Conservation (phyloP, 352 stramenopile species). For the Globisporangium radiosum region DNA sequence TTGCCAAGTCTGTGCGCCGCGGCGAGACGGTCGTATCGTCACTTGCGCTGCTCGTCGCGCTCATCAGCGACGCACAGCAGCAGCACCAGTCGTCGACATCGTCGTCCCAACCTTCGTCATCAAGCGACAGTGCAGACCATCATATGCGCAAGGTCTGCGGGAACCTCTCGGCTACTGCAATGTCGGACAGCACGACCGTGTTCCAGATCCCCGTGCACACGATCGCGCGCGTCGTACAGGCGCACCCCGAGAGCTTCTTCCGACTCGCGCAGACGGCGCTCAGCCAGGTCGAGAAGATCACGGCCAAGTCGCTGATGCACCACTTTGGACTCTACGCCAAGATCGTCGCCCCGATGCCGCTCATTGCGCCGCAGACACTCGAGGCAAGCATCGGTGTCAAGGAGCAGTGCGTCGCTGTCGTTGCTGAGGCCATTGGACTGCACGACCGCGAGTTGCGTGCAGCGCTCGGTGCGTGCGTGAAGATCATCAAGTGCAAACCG, state of each 20-base stretch:
- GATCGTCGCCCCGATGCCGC: slow-evolving; percentile 26
- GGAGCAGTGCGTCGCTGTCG: slow-evolving; percentile 22
- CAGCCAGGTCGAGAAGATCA: slow-evolving; percentile 82
- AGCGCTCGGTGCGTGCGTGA: slow-evolving; percentile 23
- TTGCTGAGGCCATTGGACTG: slow-evolving; percentile 44
- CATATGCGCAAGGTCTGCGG: slow-evolving; percentile 37
- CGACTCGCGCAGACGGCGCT: slow-evolving; percentile 65
- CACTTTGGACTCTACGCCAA: slow-evolving; percentile 63
- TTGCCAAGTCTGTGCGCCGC: slow-evolving; percentile 41
- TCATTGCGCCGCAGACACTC: slow-evolving; percentile 20
- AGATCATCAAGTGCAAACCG: slow-evolving; percentile 24
- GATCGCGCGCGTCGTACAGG: slow-evolving; percentile 42
- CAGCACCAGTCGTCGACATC: not conserved
- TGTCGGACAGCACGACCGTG: slow-evolving; percentile 43
- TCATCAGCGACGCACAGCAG: slow-evolving; percentile 38
- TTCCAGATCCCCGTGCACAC: slow-evolving; percentile 54
- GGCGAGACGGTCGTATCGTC: slow-evolving; percentile 75
- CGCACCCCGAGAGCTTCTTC: slow-evolving; percentile 67
- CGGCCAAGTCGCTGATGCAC: slow-evolving; percentile 66
- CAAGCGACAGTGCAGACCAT: not conserved
- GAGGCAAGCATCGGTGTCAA: slow-evolving; percentile 7
- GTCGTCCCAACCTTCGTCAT: not conserved
- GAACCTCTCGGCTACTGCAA: slow-evolving; percentile 39
- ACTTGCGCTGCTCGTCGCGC: slow-evolving; percentile 47
- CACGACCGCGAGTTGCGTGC: slow-evolving; percentile 28